Conservation (phyloP, 306 rosid genomes). For the Echinosophora koreensis region DNA sequence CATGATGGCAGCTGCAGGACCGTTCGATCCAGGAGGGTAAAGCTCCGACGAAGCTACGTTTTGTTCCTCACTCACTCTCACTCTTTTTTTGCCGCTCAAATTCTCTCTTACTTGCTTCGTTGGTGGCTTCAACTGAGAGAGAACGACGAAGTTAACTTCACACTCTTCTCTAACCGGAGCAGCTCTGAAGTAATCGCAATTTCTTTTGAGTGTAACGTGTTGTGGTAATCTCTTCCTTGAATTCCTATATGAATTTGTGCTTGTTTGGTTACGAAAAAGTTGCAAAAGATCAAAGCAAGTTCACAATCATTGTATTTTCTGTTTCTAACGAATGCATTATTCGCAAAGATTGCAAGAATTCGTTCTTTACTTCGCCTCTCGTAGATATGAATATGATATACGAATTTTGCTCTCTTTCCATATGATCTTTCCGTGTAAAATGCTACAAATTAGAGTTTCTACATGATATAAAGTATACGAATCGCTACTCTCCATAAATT, state of each 20-base stretch:
- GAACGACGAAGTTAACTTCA: constrained; percentile 25
- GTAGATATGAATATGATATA: constrained; percentile 19
- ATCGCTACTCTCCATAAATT: neutral
- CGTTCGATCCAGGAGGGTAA: constrained; percentile 43
- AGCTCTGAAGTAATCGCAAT: constrained; percentile 5
- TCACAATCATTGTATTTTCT: neutral
- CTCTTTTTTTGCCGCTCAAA: constrained; percentile 51
- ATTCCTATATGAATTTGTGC: constrained; percentile 12
- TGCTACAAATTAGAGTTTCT: constrained; percentile 37
- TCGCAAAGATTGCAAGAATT: neutral
- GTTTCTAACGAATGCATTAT: constrained; percentile 17
- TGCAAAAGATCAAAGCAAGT: neutral
- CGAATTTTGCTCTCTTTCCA: neutral
- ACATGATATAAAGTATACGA: neutral
- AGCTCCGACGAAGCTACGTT: neutral
- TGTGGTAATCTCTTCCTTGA: constrained; percentile 34
- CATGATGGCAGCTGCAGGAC: constrained; percentile 2
- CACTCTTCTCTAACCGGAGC: constrained; percentile 4
- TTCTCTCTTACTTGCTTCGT: neutral
- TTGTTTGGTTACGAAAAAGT: constrained; percentile 8
- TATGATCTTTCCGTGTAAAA: constrained; percentile 12
- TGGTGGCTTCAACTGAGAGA: constrained; percentile 41
- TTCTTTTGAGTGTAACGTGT: constrained; percentile 6
- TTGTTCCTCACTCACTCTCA: neutral
- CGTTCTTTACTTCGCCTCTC: constrained; percentile 30